Conservation (phyloP, 768 basidiomycete species). For the Kwoniella dejecticola region DNA sequence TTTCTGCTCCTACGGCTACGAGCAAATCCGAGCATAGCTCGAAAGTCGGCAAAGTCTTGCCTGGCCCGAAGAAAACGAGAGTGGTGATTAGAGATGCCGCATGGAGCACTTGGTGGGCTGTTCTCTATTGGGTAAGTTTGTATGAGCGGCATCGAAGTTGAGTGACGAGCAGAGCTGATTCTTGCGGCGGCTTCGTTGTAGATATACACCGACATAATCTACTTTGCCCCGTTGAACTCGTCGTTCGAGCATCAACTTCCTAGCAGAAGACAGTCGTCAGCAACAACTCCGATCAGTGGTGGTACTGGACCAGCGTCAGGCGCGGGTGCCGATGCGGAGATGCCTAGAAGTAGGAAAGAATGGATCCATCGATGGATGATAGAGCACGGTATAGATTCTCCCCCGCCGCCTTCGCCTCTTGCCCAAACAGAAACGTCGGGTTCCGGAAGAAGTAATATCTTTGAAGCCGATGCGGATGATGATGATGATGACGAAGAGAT, state of each 20-base stretch:
- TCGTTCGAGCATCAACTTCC: conserved; percentile 59
- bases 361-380: conserved; percentile 75
- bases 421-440: background rate
- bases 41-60: background rate
- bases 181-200: too few species aligned
- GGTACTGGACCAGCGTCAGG: too few species aligned
- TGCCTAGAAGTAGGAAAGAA: conserved; percentile 55
- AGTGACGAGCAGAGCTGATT: too few species aligned
- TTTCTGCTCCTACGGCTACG: background rate
- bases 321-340: conserved; percentile 8
- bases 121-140: conserved; percentile 75
- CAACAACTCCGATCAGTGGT: conserved; percentile 33
- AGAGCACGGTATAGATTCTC: conserved; percentile 40
- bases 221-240: conserved; percentile 81
- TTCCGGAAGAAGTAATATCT: background rate
- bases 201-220: conserved; percentile 82
- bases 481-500: background rate
- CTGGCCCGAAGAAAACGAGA: conserved; percentile 62
- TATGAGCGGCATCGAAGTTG: background rate
- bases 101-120: conserved; percentile 66
- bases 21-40: background rate
- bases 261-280: conserved; percentile 9
- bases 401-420: background rate
- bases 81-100: conserved; percentile 65
- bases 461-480: conserved; percentile 2